Percentiles rank a stretch among this genome's conserved stretches.
phyloP scores from a whole-genome alignment of 768 basidiomycete species.

The Trametes punicea region DNA sequence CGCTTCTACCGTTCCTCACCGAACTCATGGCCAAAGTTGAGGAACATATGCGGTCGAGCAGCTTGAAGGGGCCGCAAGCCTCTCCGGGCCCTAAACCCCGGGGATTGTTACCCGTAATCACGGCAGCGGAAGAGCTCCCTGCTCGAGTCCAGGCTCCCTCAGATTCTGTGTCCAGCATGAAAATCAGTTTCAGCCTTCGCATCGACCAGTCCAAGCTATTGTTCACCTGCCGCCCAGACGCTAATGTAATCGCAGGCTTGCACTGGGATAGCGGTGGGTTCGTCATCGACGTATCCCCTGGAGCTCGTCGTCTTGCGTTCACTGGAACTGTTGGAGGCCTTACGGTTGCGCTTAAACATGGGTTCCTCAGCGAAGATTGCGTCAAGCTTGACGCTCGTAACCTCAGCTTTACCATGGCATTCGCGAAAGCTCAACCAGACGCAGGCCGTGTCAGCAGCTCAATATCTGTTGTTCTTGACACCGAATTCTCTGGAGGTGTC shows the following conservation, averaged over 20 bases:
- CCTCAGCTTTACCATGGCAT: conserved; percentile 72
- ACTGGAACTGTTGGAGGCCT: conserved; percentile 80
- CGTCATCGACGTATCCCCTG: conserved; percentile 72
- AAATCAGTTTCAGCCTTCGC: conserved; percentile 82
- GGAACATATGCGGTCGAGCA: conserved; percentile 57
- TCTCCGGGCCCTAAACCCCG: conserved; percentile 10
- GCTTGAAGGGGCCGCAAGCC: conserved; percentile 22
- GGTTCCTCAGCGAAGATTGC: conserved; percentile 80
- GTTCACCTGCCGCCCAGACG: conserved; percentile 86
- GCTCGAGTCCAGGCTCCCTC: conserved; percentile 12
- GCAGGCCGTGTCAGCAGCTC: conserved; percentile 41
- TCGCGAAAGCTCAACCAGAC: conserved; percentile 48
- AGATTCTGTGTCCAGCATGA: conserved; percentile 46
- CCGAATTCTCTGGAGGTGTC: conserved; percentile 75
- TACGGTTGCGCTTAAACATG: conserved; percentile 77
- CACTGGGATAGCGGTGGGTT: conserved; percentile 97
- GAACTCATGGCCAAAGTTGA: conserved; percentile 73
- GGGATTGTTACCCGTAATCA: conserved; percentile 6
- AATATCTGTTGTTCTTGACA: conserved; percentile 78
- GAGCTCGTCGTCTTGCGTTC: conserved; percentile 66
- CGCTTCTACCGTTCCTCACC: conserved; percentile 79
- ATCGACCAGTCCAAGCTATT: conserved; percentile 88
- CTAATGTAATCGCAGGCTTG: conserved; percentile 85
- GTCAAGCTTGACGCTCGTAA: conserved; percentile 79
- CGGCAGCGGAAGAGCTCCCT: conserved; percentile 10